Base-by-base conservation (phyloP, 2,329 filamentous ascomycete species). In the Trichoderma sp. region DNA sequence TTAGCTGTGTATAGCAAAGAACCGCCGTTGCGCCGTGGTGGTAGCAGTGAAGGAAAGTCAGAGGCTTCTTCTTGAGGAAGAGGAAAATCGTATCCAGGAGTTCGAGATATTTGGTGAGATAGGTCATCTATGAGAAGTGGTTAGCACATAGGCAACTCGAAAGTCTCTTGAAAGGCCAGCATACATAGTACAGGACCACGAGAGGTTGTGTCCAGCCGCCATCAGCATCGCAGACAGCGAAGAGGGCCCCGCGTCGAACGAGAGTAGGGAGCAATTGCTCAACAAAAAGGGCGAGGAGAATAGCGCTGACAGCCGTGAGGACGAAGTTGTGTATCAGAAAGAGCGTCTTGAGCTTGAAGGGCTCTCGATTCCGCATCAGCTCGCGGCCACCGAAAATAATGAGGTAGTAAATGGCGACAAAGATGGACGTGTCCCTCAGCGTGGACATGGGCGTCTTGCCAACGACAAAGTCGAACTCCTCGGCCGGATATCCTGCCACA, bases 31-130 rank as follows among this genome's bases (percentile, higher is more conserved):
- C 94, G 82, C 94, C 94, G 84, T 97, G 94, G 88, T 97, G 94
- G 86, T 97, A 97, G 85, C 93, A 95, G 89, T 97, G 94, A 80
- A 97, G 92, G 91, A 97, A 97, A 80, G 94, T 97, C 83, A 97
- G 86, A 66, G 94, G 95, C 91, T 97, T 97, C 92, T 97, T 97
- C 92, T 97, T 97, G 84, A 97, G 89, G 86, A 97, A 94, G 77
- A 97, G 88, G 89, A 97, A 97, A 84, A 94, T 91, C 71, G 94
- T 97, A 84, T 97, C 94, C 80, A 97, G 86, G 79, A 97, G 88
- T 86, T 97, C 94, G 80, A 97, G 89, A 84, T 95, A 97, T 85
- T 97, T 97, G 85, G 94, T 97, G 69, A 97, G 89, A 87, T 97
- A 97, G 87, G 95, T 97, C 82, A 97, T 88, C 94, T 97, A 81